Conservation (phyloP, 371 early-diverging fungal genomes). For the Mortierella sp. region DNA sequence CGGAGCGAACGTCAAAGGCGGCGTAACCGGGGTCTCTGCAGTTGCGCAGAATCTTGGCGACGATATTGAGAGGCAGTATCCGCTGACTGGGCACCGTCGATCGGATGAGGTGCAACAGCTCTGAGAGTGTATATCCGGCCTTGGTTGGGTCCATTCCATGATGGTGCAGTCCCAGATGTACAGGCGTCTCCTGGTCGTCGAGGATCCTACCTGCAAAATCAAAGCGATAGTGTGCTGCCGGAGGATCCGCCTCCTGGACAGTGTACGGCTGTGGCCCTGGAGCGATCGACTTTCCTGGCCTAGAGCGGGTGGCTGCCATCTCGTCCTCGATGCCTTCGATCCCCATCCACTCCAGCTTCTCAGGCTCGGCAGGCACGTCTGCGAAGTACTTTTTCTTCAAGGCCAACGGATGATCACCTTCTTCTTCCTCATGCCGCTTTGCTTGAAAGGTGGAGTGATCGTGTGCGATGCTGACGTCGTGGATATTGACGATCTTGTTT, state of each 20-base stretch:
- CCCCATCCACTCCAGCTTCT: constrained; percentile 82
- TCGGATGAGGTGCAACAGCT: constrained; percentile 82
- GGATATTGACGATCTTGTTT: constrained; percentile 34
- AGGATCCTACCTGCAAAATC: constrained; percentile 81
- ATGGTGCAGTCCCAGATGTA: constrained; percentile 83
- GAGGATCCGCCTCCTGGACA: constrained; percentile 33
- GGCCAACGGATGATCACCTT: constrained; percentile 62
- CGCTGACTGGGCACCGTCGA: constrained; percentile 89
- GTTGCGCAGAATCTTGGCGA: constrained; percentile 70
- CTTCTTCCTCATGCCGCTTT: constrained; percentile 55
- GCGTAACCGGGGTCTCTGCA: constrained; percentile 53
- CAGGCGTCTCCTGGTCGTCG: constrained; percentile 66
- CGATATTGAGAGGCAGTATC: constrained; percentile 72
- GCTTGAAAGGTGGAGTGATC: constrained; percentile 19
- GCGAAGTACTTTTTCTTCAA: constrained; percentile 66
- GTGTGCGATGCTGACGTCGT: constrained; percentile 15
- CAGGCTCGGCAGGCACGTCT: constrained; percentile 67
- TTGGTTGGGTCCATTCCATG: constrained; percentile 87
- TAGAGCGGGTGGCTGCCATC: constrained; percentile 9
- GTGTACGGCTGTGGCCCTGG: constrained; percentile 53
- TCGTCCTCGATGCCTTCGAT: constrained; percentile 54
- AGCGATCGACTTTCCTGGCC: constrained; percentile 38
- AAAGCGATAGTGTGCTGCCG: constrained; percentile 68
- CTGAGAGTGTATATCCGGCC: constrained; percentile 90
- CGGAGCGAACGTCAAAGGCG: constrained; percentile 38